phyloP scores from a whole-genome alignment of 352 stramenopile species.

The Pythium insidiosum region DNA sequence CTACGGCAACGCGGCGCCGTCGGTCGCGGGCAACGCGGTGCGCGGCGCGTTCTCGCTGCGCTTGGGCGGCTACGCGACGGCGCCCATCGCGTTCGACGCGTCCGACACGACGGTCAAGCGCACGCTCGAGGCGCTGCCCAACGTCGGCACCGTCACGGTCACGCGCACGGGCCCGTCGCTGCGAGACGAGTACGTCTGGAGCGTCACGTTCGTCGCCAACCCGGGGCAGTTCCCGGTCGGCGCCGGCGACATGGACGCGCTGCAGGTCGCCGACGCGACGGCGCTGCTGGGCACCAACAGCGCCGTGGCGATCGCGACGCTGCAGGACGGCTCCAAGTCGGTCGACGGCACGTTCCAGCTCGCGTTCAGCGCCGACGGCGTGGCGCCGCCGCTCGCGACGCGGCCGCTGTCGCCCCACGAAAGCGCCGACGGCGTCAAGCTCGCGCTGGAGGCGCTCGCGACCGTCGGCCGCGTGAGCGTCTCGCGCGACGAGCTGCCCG shows the following conservation, averaged over 20 bases:
- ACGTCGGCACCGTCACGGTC: conserved; percentile 89
- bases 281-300: conserved; percentile 37
- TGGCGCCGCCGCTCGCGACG: conserved; percentile 22
- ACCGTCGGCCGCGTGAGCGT: conserved; percentile 63
- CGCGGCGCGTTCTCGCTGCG: conserved; percentile 83
- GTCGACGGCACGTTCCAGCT: conserved; percentile 63
- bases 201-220: conserved; percentile 90
- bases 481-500: conserved; percentile 32
- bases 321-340: conserved; percentile 38
- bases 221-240: conserved; percentile 89
- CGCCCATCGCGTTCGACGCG: conserved; percentile 88
- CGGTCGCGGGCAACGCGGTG: conserved; percentile 84
- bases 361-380: conserved; percentile 28
- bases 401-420: conserved; percentile 47
- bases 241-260: conserved; percentile 41
- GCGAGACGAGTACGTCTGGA: conserved; percentile 90
- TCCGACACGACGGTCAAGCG: conserved; percentile 89
- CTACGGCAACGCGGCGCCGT: conserved; percentile 27
- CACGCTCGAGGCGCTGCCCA: conserved; percentile 88
- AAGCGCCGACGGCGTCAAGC: conserved; percentile 25
- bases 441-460: conserved; percentile 33
- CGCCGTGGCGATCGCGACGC: conserved; percentile 20
- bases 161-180: conserved; percentile 71
- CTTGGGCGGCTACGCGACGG: conserved; percentile 84
- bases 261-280: conserved; percentile 29